Evolutionary conservation across 2,329 filamentous ascomycete genomes (phyloP).

Genomic region (Penicillium sp.): DNA sequence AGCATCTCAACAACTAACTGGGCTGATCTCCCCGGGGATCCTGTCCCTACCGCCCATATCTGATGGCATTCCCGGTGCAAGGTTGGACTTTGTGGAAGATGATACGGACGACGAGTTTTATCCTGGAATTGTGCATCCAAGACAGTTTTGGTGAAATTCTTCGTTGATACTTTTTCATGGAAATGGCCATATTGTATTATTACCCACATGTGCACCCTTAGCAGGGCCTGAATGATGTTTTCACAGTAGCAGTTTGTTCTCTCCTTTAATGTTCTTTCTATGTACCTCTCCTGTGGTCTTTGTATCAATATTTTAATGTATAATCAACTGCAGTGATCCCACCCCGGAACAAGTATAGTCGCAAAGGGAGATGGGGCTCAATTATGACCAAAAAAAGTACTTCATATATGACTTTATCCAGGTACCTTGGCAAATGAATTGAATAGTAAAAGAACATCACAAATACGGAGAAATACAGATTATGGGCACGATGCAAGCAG

Average conservation of each 20-base stretch:
- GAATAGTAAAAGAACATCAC: no score
- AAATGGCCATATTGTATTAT: neutral
- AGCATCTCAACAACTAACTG: slow-evolving; percentile 18
- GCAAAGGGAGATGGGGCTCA: neutral
- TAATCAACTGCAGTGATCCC: neutral
- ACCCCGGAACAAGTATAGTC: neutral
- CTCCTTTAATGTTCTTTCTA: neutral
- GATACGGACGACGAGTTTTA: slow-evolving; percentile 8
- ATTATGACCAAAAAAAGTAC: neutral
- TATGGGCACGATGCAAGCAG: neutral
- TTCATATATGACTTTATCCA: neutral
- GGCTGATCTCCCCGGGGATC: slow-evolving; percentile 11
- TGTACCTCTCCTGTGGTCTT: neutral
- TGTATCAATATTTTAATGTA: neutral
- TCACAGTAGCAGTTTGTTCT: no score
- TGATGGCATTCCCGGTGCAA: neutral
- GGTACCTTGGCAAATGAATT: neutral
- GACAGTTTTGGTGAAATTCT: neutral
- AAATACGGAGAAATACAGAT: neutral
- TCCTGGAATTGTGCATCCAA: neutral
- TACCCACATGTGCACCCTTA: neutral
- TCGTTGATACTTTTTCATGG: neutral
- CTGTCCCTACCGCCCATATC: neutral
- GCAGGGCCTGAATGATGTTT: neutral
- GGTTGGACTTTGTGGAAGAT: neutral